phyloP scores from a whole-genome alignment of 2,329 filamentous ascomycete genomes.

The Endoconidiophora polonica region DNA sequence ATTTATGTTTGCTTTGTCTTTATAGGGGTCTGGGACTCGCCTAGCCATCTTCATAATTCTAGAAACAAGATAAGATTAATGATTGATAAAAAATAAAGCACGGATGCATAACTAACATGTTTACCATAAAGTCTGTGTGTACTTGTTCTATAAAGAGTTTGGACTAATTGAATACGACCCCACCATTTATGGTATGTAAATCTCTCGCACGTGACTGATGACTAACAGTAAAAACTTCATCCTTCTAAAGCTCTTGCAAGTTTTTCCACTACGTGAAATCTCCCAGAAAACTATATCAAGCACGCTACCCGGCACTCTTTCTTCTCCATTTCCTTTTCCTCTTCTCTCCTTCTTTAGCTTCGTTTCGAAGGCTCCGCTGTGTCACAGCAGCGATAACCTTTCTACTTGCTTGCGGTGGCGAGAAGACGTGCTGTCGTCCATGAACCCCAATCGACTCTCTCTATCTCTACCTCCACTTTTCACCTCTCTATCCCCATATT shows the following conservation, averaged over 20 bases:
- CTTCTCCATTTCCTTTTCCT: slow-evolving; percentile 2
- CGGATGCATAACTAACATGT: no score
- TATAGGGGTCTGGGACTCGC: no score
- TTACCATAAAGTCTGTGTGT: no score
- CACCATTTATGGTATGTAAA: background rate
- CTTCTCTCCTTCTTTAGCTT: slow-evolving; percentile 9
- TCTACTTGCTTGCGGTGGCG: background rate
- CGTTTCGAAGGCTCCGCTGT: slow-evolving; percentile 15
- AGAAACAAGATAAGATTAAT: no score
- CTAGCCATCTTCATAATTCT: no score
- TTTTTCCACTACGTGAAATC: slow-evolving; percentile 2
- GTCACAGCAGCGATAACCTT: background rate
- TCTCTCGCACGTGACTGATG: slow-evolving; percentile 1
- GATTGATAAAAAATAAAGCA: no score
- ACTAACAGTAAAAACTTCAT: slow-evolving; percentile 4
- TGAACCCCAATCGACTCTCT: background rate
- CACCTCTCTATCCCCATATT: background rate
- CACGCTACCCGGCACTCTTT: background rate
- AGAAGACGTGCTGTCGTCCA: no score
- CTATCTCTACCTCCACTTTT: background rate
- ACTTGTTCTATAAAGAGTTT: no score
- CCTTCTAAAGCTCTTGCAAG: slow-evolving; percentile 8
- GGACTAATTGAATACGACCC: background rate
- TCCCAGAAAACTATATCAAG: slow-evolving; percentile 2
- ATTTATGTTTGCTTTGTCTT: no score